Base-by-base conservation (phyloP, 176 grass and related monocot species). In the Bolboschoenus planiculmis region DNA sequence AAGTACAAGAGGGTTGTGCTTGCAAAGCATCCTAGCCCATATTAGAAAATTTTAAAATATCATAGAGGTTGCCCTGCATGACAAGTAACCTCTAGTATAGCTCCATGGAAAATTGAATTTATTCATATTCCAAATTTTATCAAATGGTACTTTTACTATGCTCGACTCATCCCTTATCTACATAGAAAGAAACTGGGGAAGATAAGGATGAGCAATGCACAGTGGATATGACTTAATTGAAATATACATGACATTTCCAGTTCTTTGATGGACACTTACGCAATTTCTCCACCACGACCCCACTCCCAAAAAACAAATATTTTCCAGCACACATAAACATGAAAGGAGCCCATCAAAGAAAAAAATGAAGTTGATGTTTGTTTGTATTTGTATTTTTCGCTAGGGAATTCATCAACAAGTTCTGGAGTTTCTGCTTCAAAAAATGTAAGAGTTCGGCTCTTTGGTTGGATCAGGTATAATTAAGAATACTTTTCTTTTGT, bases 331-430 rank as follows among this genome's bases (percentile, higher is more conserved):
- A 13, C 26, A 56, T 53, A n/a, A 3, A 78, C n/a, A 78, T 20
- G 44, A 30, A n/a, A 36, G 30, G 31, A 35, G 0, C 61, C 14
- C 30, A 66, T 66, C 14, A 36, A 66, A 35, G 62, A 13, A 66
- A 18, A 61, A 61, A n/a, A 61, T 3, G 18, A 36, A 66, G 23
- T 64, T 18, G 2, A 43, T 61, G 5, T 63, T 81, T 62, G 35
- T 58, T 81, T 59, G 54, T 81, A 42, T 37, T 60, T 80, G 34
- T 78, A 51, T 27, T 13, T 54, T 57, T 88, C 84, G 20, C 84
- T 81, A 97, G 95, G 88, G 80, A 92, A 88, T 84, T 78, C 90
- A 85, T 58, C 83, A 61, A 89, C 62, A 78, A 86, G 66, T 89
- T 27, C 57, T 62, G 73, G 80, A 83, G 42, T 61, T 70, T 21